A percentile compares a stretch with the other conserved stretches of the same genome.
Evolutionary conservation across 163 green algal genomes (phyloP).

Genomic region (Scenedesmus sp.): DNA sequence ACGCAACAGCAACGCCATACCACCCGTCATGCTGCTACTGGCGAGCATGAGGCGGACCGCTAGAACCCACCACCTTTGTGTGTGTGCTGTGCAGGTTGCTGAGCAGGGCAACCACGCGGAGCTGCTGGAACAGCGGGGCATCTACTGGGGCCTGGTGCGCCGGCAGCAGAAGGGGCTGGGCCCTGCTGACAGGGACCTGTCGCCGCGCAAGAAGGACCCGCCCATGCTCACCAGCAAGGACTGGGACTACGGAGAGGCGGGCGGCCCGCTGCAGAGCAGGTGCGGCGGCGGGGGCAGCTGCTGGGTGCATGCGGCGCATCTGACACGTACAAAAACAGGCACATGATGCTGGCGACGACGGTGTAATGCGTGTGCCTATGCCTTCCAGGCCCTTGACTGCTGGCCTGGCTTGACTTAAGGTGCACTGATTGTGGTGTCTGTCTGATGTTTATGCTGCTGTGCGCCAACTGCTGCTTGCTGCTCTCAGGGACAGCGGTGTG

Average conservation of each 20-base stretch:
- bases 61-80: no score
- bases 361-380: not conserved
- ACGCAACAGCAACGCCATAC: not conserved
- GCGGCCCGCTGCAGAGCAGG: constrained; percentile 40
- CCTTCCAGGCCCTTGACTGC: not conserved
- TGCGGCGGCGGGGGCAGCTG: not conserved
- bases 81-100: constrained; percentile 61
- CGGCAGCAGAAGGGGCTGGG: constrained; percentile 71
- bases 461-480: not conserved
- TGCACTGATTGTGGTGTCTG: no score
- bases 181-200: constrained; percentile 51
- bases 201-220: constrained; percentile 22
- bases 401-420: not conserved
- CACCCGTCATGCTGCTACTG: not conserved
- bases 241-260: constrained; percentile 45
- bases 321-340: not conserved
- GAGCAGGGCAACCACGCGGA: constrained; percentile 82
- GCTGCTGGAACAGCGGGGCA: constrained; percentile 71
- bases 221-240: constrained; percentile 48
- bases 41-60: not conserved
- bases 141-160: constrained; percentile 80
- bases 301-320: not conserved
- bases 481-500: constrained; percentile 13
- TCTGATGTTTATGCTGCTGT: not conserved
- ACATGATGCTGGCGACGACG: not conserved